These are phyloP conservation scores for Rhododendron griersonianum DNA, from an alignment of 148 eudicot species.

Conservation along the genomic window DNA sequence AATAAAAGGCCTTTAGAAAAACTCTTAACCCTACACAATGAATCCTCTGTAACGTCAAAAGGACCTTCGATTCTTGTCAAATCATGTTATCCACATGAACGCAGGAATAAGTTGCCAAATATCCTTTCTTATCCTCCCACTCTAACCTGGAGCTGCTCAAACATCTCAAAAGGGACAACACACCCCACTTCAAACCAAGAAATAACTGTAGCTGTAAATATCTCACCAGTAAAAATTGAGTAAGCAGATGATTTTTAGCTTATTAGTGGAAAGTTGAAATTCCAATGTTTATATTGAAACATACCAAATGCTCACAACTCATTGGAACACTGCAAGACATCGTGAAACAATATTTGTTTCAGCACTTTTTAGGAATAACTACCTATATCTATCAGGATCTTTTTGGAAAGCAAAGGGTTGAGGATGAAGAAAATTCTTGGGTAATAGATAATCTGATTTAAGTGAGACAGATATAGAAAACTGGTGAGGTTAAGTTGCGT, in stretches of 20 bases:
- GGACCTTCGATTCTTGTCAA: not conserved
- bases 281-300: not conserved
- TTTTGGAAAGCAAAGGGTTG: not conserved
- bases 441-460: not conserved
- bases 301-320: not conserved
- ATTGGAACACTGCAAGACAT: not conserved
- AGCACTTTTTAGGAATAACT: not conserved
- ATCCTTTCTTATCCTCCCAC: not conserved
- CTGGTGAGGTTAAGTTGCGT: not conserved
- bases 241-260: not conserved
- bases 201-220: not conserved
- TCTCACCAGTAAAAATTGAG: not conserved
- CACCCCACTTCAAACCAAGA: not conserved
- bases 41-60: not conserved
- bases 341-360: not conserved
- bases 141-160: not conserved
- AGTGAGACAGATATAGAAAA: not conserved
- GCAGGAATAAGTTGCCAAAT: not conserved
- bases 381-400: not conserved
- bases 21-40: not conserved
- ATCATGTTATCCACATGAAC: not conserved
- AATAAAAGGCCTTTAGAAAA: not conserved
- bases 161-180: not conserved
- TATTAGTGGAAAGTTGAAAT: not conserved
- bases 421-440: not conserved